Base-by-base conservation (phyloP, 306 rosid species). In the Cicer arietinum region DNA sequence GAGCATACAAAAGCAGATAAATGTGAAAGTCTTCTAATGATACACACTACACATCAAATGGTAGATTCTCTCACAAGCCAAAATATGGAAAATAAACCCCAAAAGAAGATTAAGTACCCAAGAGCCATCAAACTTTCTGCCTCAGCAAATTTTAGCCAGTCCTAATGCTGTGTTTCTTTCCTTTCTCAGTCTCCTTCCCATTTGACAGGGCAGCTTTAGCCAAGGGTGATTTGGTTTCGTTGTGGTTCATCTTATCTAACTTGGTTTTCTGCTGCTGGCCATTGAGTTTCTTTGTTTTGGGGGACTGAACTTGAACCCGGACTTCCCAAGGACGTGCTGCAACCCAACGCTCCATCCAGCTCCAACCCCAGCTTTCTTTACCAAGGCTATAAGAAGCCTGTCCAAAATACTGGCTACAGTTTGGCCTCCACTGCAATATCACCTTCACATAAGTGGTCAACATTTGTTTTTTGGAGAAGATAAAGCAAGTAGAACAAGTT, bases 301-400 rank as follows among this genome's bases (percentile, higher is more conserved):
- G 63, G 52, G 92, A 22, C 1, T 84, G 82, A 71, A 79, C 69
- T 22, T 58, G 77, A 67, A 85, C 84, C 62, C 91, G 85, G 25
- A 87, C 80, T 77, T 90, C 96, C 92, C 93, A 90, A 12, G 97
- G 97, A n/a, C 96, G 90, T 6, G 92, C 97, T 0, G 97, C 91
- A 6, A 91, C 87, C 95, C 97, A 89, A 5, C 97, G 90, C 59
- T 89, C 95, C 39, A 43, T 82, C 97, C 95, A 91, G 81, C 96
- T 90, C 97, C 97, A 92, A 53, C 97, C 96, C 93, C 93, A 92
- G 65, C 85, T 88, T 62, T 84, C 93, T 66, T 83, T 90, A 14
- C 91, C 88, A 45, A 88, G 84, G 71, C 83, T 71, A 57, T 75
- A 82, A 17, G 92, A 85, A 74, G 91, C 89, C 52, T 87, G 93